Evolutionary conservation across 1,284 basidiomycete genomes (phyloP).

Genomic region (Ceratobasidium sp.): DNA sequence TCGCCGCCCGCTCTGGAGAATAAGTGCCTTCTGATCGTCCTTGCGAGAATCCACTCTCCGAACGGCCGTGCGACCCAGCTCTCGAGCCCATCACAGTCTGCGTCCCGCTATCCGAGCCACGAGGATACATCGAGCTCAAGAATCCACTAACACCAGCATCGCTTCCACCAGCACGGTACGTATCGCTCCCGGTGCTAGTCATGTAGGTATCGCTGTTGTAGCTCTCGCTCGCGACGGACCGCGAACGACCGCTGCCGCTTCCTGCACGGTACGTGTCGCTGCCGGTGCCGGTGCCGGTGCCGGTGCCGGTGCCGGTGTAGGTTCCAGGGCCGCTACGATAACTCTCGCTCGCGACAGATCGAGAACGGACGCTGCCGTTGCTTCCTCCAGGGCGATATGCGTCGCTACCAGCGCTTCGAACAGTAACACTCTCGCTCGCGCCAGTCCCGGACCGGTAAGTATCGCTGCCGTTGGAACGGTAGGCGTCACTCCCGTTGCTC

Average conservation of each 20-base stretch:
- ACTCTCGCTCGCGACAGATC: constrained; percentile 27
- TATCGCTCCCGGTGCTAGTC: constrained; percentile 33
- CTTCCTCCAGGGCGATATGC: too few species aligned
- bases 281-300: background rate
- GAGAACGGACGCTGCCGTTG: background rate
- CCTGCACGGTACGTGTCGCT: constrained; percentile 23
- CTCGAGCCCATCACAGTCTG: constrained; percentile 21
- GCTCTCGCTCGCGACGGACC: constrained; percentile 20
- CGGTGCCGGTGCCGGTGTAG: background rate
- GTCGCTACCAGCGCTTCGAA: constrained; percentile 24
- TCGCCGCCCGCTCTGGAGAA: constrained; percentile 7
- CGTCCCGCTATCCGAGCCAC: constrained; percentile 11
- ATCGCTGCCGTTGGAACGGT: constrained; percentile 21
- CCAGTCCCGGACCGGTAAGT: constrained; percentile 25
- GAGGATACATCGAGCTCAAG: constrained; percentile 37
- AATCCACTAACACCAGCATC: constrained; percentile 40
- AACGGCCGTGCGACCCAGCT: constrained; percentile 21
- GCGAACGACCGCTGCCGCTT: constrained; percentile 22
- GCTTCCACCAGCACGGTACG: constrained; percentile 29
- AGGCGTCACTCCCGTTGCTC: constrained; percentile 25
- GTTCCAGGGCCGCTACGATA: constrained; percentile 24
- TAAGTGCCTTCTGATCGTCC: background rate
- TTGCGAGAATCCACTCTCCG: background rate
- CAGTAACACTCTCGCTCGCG: constrained; percentile 25
- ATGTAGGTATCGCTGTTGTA: constrained; percentile 17